Evolutionary conservation across 1,139 yeast species (phyloP), one percentile per base, ranked within the genome.

Genomic region (Hansenula lynferdii): DNA sequence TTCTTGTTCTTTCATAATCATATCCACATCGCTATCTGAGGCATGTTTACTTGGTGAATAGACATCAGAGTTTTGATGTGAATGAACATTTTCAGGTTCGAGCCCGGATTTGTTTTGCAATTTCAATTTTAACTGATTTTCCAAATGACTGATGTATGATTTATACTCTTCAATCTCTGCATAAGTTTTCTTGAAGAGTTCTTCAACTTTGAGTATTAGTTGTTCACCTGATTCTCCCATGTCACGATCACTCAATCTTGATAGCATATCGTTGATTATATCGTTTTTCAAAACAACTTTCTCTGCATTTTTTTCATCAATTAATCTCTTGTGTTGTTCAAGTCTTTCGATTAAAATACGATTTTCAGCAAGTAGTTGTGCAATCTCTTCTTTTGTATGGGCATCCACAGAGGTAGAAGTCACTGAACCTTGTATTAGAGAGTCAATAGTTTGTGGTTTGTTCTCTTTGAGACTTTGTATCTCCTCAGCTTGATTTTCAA

Each of bases 251-350:
- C 47, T 42, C 6, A 40, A 35, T 7, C 32, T 35, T 3, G 45
- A 34, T 16, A 53, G 43, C 25, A 79, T 60, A 41, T 72, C 76
- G 48, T 76, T 77, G 37, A 78, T 56, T 0, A 75, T 61, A 41
- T 77, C 83, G 48, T 77, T 76, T 44, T 75, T 73, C 28, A 74
- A 60, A 11, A 75, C 70, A 5, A 72, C 64, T 8, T 75, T 70
- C 45, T 77, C 83, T 1, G 82, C 73, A 42, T 69, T 68, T 39
- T 70, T 75, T 35, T 77, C 68, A 50, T 80, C 85, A 28, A 77
- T 72, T 27, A 83, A 59, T 41, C 92, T 64, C 10, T 75, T 73
- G 34, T 78, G 61, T 56, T 84, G 92, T 46, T 82, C 89, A n/a
- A 82, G 64, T 47, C 77, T 74, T 50, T 84, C 92, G 40, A 72